A percentile compares a stretch with the other conserved stretches of the same genome.
These are phyloP conservation scores for Hanseniaspora singularis DNA, from an alignment of 805 yeast genomes.

Conservation along the genomic window DNA sequence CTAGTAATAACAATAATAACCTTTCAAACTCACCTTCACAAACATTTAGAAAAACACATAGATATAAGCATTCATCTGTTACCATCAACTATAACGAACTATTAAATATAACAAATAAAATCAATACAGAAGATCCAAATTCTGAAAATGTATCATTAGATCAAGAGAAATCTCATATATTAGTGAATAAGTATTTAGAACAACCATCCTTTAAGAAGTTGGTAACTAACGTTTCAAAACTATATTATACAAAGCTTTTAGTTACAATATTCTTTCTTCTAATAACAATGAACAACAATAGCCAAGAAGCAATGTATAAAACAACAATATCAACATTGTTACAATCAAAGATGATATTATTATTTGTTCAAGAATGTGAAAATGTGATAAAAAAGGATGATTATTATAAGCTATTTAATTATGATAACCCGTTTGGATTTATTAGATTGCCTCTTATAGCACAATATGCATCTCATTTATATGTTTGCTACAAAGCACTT, in stretches of 20 bases:
- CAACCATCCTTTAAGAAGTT: not conserved
- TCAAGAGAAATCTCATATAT: slow-evolving; percentile 8
- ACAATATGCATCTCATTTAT: not conserved
- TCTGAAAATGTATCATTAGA: not conserved
- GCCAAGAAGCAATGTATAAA: not conserved
- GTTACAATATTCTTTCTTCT: not conserved
- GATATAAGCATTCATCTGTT: slow-evolving; percentile 16
- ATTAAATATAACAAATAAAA: slow-evolving; percentile 11
- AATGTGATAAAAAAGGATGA: slow-evolving; percentile 1
- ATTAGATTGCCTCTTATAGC: not conserved
- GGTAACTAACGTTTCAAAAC: not conserved
- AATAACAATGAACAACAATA: not conserved
- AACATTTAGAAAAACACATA: slow-evolving; percentile 16
- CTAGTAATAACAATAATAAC: not conserved
- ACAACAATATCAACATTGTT: slow-evolving; percentile 5
- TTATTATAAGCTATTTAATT: slow-evolving; percentile 6
- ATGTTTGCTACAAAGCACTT: slow-evolving; percentile 4
- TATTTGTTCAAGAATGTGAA: not conserved
- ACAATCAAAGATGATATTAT: not conserved
- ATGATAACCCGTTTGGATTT: slow-evolving; percentile 14
- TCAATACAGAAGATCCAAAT: not conserved
- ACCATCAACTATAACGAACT: slow-evolving; percentile 15
- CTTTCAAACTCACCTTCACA: not conserved
- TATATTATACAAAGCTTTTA: not conserved
- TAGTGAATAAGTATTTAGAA: slow-evolving; percentile 12